Evolutionary conservation across 1,284 basidiomycete genomes (phyloP).

Genomic region (Xerocomus alliaceus): DNA sequence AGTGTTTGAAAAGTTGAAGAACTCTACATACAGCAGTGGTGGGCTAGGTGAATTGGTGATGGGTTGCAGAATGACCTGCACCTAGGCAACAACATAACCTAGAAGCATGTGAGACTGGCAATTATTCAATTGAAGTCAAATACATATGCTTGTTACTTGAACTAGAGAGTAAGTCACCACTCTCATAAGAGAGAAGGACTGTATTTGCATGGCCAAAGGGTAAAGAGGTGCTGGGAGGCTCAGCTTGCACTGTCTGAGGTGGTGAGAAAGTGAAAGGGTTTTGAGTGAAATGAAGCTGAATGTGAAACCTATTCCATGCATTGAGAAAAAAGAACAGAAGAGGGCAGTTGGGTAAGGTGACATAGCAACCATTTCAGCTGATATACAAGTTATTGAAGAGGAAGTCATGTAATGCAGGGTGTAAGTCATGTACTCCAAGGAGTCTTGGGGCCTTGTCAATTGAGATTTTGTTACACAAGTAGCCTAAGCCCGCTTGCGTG

Average conservation of each 20-base stretch:
- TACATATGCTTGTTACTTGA: background rate
- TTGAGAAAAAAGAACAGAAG: background rate
- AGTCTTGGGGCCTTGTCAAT: no score
- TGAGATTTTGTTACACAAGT: no score
- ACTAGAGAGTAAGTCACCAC: background rate
- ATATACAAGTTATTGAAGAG: no score
- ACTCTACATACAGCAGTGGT: background rate
- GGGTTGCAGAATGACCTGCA: background rate
- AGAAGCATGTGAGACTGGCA: background rate
- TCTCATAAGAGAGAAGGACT: background rate
- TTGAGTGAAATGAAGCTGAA: background rate
- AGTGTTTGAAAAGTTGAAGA: background rate
- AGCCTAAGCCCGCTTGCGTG: no score
- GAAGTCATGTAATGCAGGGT: no score
- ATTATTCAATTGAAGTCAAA: no score
- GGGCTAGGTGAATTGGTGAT: background rate
- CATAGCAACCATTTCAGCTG: background rate
- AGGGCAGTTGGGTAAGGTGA: background rate
- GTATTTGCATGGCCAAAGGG: constrained; percentile 1
- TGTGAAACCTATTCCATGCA: background rate
- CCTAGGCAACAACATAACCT: background rate
- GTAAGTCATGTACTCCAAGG: no score
- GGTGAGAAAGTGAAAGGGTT: background rate
- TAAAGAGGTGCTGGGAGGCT: background rate
- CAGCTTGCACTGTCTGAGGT: background rate